Base-by-base conservation (phyloP, 495 filamentous ascomycete genomes). In the Apiosordaria backusii region DNA sequence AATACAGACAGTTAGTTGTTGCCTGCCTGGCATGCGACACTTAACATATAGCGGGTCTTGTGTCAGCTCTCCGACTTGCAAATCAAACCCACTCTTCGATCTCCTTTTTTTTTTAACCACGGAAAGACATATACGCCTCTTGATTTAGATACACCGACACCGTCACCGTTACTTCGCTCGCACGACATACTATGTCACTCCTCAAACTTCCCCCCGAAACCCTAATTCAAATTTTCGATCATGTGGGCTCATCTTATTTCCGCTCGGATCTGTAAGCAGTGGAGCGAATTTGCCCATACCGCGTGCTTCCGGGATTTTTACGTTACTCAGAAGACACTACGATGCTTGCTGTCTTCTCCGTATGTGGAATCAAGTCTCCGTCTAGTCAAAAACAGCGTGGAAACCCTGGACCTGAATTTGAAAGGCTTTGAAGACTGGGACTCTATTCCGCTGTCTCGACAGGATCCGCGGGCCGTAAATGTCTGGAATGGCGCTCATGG, bases 201-300 rank as follows among this genome's bases (percentile, higher is more conserved):
- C 10, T 57, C 53, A 57, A 57, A 24, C 53, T 57, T 57, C 53
- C 53, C 53, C 53, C 53, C 19, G 53, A 57, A 57, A 24, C 53
- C 23, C 19, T 57, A 18, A 21, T 57, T 57, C 19, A 57, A 57
- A 57, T 57, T 16, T 57, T 57, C 23, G 19, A 21, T 57, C 16
- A 22, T 24, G 7, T 57, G 19, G 53, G 23, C 53, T 57, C 53
- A 23, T 57, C 53, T 18, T 57, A 57, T 24, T 57, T 57, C 18
- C 53, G 53, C 53, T 57, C 53, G 23, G 53, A 57, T 57, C 53
- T 57, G 19, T 24, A 57, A 57, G 7, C 53, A 24, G 23, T 57
- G 53, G 53, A 22, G 19, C 53, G 53, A 57, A 57, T 21, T 23
- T 24, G 53, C 53, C 53, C 53, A 57, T 57, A 21, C 53, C 19